These are phyloP conservation scores for Blastobotrys apis DNA, from an alignment of 1,139 yeast species.

Conservation along the genomic window DNA sequence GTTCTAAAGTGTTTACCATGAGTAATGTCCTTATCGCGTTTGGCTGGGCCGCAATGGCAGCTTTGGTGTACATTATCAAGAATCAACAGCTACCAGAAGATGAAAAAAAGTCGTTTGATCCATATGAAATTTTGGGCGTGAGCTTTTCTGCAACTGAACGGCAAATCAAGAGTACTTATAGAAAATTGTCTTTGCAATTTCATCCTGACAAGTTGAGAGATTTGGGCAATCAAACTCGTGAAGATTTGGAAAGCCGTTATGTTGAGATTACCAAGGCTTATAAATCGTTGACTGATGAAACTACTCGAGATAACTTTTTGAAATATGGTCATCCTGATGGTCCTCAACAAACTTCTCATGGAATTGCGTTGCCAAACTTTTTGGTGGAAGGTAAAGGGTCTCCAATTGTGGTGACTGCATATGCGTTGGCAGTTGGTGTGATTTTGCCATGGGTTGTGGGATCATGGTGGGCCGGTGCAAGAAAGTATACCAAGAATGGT, in stretches of 20 bases:
- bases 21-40: constrained; percentile 45
- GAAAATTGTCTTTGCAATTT: constrained; percentile 78
- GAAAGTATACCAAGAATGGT: constrained; percentile 77
- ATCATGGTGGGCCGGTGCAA: constrained; percentile 85
- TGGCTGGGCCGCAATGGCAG: constrained; percentile 67
- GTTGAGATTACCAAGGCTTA: constrained; percentile 88
- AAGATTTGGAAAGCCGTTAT: constrained; percentile 69
- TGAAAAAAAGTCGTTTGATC: constrained; percentile 66
- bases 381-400: constrained; percentile 82
- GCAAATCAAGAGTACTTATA: constrained; percentile 75
- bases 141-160: constrained; percentile 65
- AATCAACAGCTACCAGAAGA: constrained; percentile 38
- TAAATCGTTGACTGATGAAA: constrained; percentile 90
- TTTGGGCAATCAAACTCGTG: constrained; percentile 54
- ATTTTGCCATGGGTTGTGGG: constrained; percentile 75
- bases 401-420: constrained; percentile 58
- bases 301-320: constrained; percentile 72
- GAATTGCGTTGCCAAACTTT: constrained; percentile 92
- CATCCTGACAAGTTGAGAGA: constrained; percentile 85
- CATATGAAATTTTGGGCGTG: constrained; percentile 80
- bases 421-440: constrained; percentile 69
- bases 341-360: constrained; percentile 90
- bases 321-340: constrained; percentile 98
- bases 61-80: constrained; percentile 49
- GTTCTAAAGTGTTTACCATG: constrained; percentile 25